Conservation (phyloP, 2,329 filamentous ascomycete species). For the Fusarium euwallaceae region DNA sequence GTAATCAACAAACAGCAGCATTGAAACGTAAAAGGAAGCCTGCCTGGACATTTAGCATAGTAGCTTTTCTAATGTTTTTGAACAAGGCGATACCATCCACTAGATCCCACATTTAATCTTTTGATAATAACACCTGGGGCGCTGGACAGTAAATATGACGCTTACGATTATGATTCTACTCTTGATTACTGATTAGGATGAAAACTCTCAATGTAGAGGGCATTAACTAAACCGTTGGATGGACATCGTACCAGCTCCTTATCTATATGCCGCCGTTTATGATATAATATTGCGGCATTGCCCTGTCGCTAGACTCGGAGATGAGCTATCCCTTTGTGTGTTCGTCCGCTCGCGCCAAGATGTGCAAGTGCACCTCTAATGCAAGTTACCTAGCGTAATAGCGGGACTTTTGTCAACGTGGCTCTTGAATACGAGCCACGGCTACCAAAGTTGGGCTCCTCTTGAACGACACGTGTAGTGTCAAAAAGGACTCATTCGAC, state of each 20-base stretch:
- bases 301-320: constrained; percentile 5
- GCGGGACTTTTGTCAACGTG: not conserved
- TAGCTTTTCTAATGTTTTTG: not conserved
- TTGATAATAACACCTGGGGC: not conserved
- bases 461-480: constrained; percentile 16
- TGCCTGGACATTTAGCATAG: not conserved
- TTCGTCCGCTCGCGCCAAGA: not conserved
- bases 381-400: not conserved
- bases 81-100: not conserved
- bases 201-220: not conserved
- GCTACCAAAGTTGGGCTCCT: not conserved
- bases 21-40: not conserved
- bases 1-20: no score
- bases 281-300: constrained; percentile 6
- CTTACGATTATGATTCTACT: not conserved
- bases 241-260: not conserved
- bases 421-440: not conserved
- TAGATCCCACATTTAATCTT: not conserved
- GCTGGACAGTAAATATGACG: not conserved
- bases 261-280: not conserved
- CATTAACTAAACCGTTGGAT: not conserved
- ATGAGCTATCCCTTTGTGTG: constrained; percentile 18
- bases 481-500: constrained; percentile 22
- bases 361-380: not conserved
- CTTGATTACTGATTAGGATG: not conserved